Conservation (phyloP, 2,329 filamentous ascomycete species). For the Arthroderma sp. region DNA sequence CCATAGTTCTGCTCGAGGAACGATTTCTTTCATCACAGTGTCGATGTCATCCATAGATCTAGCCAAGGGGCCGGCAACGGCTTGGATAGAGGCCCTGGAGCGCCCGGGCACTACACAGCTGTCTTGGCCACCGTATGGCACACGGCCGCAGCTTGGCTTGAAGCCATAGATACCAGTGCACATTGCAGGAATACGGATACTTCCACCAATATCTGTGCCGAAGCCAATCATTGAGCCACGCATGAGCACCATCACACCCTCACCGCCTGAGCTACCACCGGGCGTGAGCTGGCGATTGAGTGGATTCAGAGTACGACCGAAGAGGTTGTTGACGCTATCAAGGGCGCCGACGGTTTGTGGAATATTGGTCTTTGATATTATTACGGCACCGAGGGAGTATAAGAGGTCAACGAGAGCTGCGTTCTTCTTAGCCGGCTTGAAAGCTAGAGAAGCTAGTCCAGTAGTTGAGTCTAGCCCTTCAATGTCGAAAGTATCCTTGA, state of each 20-base stretch:
- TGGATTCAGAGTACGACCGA: slow-evolving; percentile 51
- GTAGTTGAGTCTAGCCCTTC: slow-evolving; percentile 41
- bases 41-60: slow-evolving; percentile 27
- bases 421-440: slow-evolving; percentile 44
- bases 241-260: slow-evolving; percentile 47
- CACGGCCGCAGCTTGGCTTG: slow-evolving; percentile 35
- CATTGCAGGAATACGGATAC: slow-evolving; percentile 36
- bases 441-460: slow-evolving; percentile 47
- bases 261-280: slow-evolving; percentile 54
- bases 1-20: slow-evolving; percentile 42
- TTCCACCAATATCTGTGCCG: slow-evolving; percentile 47
- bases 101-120: slow-evolving; percentile 34
- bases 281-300: slow-evolving; percentile 46
- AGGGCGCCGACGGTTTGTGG: slow-evolving; percentile 44
- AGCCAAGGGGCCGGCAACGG: slow-evolving; percentile 31
- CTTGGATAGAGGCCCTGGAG: slow-evolving; percentile 39
- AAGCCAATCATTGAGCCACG: slow-evolving; percentile 46
- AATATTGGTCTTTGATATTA: slow-evolving; percentile 60
- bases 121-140: slow-evolving; percentile 42
- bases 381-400: slow-evolving; percentile 46
- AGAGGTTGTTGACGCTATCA: slow-evolving; percentile 49
- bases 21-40: slow-evolving; percentile 37
- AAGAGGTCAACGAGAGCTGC: slow-evolving; percentile 46
- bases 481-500: slow-evolving; percentile 36
- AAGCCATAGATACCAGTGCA: slow-evolving; percentile 40